A percentile compares a stretch with the other conserved stretches of the same genome.
Conservation (phyloP, 202 grass and related monocot genomes). For the Bolboschoenoplectus hybrid region DNA sequence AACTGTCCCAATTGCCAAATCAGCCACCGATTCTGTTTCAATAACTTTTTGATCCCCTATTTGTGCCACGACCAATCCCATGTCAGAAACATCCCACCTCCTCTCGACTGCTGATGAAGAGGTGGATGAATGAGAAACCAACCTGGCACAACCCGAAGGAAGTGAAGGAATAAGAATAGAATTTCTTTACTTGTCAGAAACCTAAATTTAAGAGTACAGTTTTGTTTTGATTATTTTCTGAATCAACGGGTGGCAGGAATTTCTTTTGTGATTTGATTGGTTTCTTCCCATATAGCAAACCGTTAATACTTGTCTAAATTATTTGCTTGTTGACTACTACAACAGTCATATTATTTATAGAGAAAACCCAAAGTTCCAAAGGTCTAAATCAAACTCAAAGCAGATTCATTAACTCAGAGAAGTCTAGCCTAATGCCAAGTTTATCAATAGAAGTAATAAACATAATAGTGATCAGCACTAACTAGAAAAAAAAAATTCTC, state of each 20-base stretch:
- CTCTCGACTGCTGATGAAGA: conserved; percentile 14
- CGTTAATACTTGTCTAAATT: not conserved
- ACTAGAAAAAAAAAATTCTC: not conserved
- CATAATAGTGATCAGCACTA: not conserved
- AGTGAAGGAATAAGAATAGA: not conserved
- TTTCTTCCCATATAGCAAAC: not conserved
- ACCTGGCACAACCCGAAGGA: conserved; percentile 6
- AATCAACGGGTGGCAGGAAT: not conserved
- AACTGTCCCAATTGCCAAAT: conserved; percentile 54
- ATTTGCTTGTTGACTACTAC: not conserved
- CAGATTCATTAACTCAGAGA: not conserved
- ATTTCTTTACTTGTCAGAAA: not conserved
- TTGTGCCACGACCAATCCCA: conserved; percentile 42
- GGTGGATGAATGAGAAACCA: conserved; percentile 22
- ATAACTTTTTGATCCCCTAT: conserved; percentile 41
- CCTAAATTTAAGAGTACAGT: not conserved
- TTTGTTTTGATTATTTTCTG: not conserved
- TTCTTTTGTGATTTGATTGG: not conserved
- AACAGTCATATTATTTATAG: not conserved
- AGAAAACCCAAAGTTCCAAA: not conserved
- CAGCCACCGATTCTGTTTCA: conserved; percentile 45
- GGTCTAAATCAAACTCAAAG: not conserved
- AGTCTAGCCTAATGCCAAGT: not conserved
- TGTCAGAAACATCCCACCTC: conserved; percentile 40
- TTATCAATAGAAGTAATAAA: not conserved